phyloP scores from a whole-genome alignment of 495 filamentous ascomycete species.

The Niebla homalea region DNA sequence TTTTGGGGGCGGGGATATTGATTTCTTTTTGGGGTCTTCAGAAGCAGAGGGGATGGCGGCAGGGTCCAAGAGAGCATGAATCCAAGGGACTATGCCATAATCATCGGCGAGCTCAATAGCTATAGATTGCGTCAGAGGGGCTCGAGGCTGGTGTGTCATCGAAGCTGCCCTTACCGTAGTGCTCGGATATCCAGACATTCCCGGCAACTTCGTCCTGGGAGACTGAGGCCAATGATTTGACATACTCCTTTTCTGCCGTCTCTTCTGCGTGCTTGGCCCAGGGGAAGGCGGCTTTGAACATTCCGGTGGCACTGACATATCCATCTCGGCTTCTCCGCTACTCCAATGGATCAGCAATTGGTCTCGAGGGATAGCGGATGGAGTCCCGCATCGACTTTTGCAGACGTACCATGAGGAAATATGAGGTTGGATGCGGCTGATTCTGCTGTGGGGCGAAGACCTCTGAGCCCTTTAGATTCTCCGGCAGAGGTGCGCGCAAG shows the following conservation, averaged over 20 bases:
- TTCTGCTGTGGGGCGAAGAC: slow-evolving; percentile 60
- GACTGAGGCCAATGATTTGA: slow-evolving; percentile 63
- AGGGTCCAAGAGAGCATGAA: slow-evolving; percentile 75
- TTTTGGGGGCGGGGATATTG: slow-evolving; percentile 56
- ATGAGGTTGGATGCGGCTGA: slow-evolving; percentile 55
- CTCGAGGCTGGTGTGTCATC: not conserved
- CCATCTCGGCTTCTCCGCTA: slow-evolving; percentile 87
- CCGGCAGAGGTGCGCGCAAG: slow-evolving; percentile 77
- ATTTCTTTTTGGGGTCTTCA: slow-evolving; percentile 42
- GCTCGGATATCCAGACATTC: slow-evolving; percentile 88
- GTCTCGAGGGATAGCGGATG: not conserved
- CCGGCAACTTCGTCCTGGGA: slow-evolving; percentile 87
- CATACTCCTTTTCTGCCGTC: slow-evolving; percentile 68
- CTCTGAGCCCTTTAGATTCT: slow-evolving; percentile 71
- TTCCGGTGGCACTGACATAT: slow-evolving; percentile 88
- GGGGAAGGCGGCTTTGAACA: slow-evolving; percentile 98
- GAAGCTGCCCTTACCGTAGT: slow-evolving; percentile 45
- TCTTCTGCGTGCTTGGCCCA: slow-evolving; percentile 81
- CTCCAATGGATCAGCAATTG: slow-evolving; percentile 2
- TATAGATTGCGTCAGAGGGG: slow-evolving; percentile 21
- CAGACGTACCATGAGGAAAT: slow-evolving; percentile 77
- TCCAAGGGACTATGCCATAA: slow-evolving; percentile 73
- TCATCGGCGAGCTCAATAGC: slow-evolving; percentile 77
- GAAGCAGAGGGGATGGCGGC: slow-evolving; percentile 45
- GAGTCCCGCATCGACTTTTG: not conserved